Base-by-base conservation (phyloP, 495 filamentous ascomycete genomes). In the Xylaria sp. region DNA sequence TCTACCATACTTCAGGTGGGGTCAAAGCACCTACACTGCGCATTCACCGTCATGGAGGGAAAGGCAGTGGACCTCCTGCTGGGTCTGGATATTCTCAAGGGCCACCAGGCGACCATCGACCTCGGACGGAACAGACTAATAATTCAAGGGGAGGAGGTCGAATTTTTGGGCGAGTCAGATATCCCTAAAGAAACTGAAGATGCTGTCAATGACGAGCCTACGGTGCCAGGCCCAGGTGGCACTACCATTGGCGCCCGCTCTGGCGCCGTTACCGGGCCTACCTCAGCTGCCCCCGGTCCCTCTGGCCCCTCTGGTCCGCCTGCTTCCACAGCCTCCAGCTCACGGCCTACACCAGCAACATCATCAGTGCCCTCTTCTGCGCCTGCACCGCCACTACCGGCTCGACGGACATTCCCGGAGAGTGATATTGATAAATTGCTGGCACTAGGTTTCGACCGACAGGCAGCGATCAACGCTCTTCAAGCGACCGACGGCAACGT, bases 1-100 rank as follows among this genome's bases (percentile, higher is more conserved):
- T 92, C 91, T 21, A 95, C 97, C 17, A 93, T 93, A 79, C 95
- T 98, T 78, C 93, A 92, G 82, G 97, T 99, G 73, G 97, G 96
- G 21, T 88, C 87, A 44, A 88, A 95, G 76, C 94, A 93, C 76
- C 87, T 99, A 62, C 89, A 95, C 0, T 98, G 94, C 84, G 93
- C 92, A 61, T 99, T 99, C 81, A 98, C 97, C n/a, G 96, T 99
- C 73, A 98, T 99, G 96, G 96, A 99, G 81, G 96, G 96, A 44
- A 99, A 98, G 81, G 90, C 93, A 69, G 96, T 98, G n/a, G 96
- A 98, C 75, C 85, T 99, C 14, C 87, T 99, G 9, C 86, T 99
- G 14, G 96, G 96, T 7, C 83, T 99, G 57, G 96, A 99, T 78
- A 99, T 99, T 92, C 83, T 98, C 62, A 97, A 94, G 80, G 88